Evolutionary conservation across 2,329 filamentous ascomycete species (phyloP), one percentile per base, ranked within the genome.

Genomic region (Aureobasidium sp.): DNA sequence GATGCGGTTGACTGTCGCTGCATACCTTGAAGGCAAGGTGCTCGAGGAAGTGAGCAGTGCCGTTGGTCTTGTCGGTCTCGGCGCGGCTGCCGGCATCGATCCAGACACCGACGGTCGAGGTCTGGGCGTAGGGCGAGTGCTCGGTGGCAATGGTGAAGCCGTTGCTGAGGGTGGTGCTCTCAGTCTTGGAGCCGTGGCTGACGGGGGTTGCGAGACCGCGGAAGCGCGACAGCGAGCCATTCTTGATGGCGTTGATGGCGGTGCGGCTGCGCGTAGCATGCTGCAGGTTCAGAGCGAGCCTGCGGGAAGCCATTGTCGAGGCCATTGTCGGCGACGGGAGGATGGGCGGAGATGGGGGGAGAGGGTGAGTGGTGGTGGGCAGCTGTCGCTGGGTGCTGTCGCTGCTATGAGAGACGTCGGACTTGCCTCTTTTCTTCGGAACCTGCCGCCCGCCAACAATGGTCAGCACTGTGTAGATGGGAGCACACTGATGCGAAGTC

Each of bases 41-140:
- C 85, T 99, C 94, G 72, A 99, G 87, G 84, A 99, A 99, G 83
- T 99, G 94, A 74, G 94, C 94, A 72, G 94, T 99, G 80, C 94
- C 94, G 82, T 97, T 99, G 75, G 90, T 97, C 86, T 91, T 91
- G 81, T 94, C 87, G 71, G 94, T 99, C 85, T 99, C 94, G 77
- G 94, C 91, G 79, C 94, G 86, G 79, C 91, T 97, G 76, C 94
- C 94, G 77, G 95, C 93, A 81, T 99, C 95, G 78, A 99, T 99
- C 92, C 94, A 99, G 69, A 99, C 91, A 77, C 94, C 94, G 73
- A 97, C 92, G 62, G 93, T 97, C 73, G 92, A 96, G 66, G 94
- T 97, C 83, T 97, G 92, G 73, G 93, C 93, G 84, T 91, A 97
- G 72, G 93, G 94, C 68, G 92, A 97, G 83, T 97, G 89, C 79